phyloP scores from a whole-genome alignment of 2,329 filamentous ascomycete genomes.

The Colletotrichum sojae region DNA sequence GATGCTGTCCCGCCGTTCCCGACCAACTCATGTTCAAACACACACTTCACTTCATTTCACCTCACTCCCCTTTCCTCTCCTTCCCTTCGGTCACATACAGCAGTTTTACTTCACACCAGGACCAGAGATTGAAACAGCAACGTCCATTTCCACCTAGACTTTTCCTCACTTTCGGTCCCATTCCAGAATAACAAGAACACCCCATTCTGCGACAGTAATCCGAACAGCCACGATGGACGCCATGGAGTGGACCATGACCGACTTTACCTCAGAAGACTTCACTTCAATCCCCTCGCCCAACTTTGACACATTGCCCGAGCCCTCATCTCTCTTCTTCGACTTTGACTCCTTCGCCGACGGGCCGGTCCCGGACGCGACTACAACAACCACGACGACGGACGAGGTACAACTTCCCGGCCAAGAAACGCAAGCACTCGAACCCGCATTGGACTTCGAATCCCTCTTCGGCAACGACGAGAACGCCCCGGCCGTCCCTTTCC shows the following conservation, averaged over 20 bases:
- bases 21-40: too few relatives aligned
- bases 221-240: too few relatives aligned
- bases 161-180: too few relatives aligned
- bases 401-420: not conserved
- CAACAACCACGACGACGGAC: not conserved
- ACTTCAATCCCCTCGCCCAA: not conserved
- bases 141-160: too few relatives aligned
- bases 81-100: too few relatives aligned
- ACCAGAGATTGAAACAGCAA: too few relatives aligned
- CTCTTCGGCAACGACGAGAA: constrained; percentile 1
- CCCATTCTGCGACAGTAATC: too few relatives aligned
- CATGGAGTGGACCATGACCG: not conserved
- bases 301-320: constrained; percentile 10
- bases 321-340: constrained; percentile 11
- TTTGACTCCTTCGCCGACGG: constrained; percentile 21
- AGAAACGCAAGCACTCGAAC: not conserved
- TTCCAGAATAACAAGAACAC: too few relatives aligned
- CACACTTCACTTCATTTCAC: too few relatives aligned
- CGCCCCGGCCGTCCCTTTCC: not conserved
- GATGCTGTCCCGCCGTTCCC: too few relatives aligned
- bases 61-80: too few relatives aligned
- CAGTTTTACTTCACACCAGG: too few relatives aligned
- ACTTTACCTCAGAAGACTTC: not conserved
- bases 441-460: not conserved
- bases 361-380: constrained; percentile 6